Evolutionary conservation across 1,284 basidiomycete species (phyloP).

Genomic region (Agaricales sp.): DNA sequence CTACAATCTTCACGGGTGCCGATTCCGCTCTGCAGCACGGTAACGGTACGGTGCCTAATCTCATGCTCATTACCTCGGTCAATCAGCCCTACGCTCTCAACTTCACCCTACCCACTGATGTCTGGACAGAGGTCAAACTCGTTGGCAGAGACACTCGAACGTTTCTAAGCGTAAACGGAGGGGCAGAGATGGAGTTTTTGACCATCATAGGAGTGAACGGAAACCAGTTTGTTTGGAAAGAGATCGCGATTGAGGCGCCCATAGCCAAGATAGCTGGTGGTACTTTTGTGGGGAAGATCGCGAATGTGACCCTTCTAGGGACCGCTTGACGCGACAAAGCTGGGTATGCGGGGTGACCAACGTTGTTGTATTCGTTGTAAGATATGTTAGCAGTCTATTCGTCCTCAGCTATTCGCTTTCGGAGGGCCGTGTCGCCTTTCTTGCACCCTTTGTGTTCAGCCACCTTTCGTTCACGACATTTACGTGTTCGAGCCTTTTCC

Average conservation of each 20-base stretch:
- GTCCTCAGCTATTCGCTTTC: background rate
- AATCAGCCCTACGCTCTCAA: constrained; percentile 1
- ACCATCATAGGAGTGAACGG: background rate
- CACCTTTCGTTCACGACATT: constrained; percentile 73
- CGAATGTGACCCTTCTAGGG: background rate
- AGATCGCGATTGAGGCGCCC: background rate
- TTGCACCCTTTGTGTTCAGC: constrained; percentile 49
- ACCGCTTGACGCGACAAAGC: background rate
- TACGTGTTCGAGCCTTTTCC: constrained; percentile 60
- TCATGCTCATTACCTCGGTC: constrained; percentile 1
- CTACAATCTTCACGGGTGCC: background rate
- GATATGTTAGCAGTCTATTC: background rate
- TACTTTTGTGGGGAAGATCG: background rate
- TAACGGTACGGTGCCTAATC: background rate
- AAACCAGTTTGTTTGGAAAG: background rate
- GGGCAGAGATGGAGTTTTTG: background rate
- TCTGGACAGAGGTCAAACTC: background rate
- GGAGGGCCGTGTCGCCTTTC: constrained; percentile 3
- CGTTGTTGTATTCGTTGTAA: too few species aligned
- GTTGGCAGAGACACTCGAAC: background rate
- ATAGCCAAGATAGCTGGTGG: background rate
- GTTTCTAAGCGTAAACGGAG: background rate
- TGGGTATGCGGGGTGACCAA: too few species aligned
- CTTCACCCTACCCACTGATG: background rate
- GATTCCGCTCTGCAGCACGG: constrained; percentile 1